Percentiles rank a stretch among this genome's conserved stretches.
Evolutionary conservation across 768 basidiomycete genomes (phyloP).

Genomic region (Serendipita sp.): DNA sequence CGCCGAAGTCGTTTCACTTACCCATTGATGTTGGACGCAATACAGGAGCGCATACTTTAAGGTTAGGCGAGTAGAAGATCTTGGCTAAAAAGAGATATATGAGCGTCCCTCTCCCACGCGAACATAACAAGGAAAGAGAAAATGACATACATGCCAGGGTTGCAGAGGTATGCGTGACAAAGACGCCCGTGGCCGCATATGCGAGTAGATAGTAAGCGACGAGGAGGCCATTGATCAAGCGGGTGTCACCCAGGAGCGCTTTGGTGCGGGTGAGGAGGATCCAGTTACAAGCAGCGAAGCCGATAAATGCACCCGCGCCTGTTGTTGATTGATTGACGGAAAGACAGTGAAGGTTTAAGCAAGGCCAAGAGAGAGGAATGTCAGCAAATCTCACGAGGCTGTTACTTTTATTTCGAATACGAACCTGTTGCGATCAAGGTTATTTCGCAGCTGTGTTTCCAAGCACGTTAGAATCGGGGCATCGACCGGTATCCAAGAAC

Average conservation of each 20-base stretch:
- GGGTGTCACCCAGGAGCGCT: neutral
- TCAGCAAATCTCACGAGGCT: no score
- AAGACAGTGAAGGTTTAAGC: neutral
- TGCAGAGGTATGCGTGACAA: neutral
- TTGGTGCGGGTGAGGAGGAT: constrained; percentile 1
- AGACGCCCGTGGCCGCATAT: neutral
- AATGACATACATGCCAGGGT: neutral
- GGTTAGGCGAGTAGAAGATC: neutral
- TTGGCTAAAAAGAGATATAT: neutral
- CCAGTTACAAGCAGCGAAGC: neutral
- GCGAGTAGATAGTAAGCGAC: neutral
- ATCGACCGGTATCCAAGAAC: no score
- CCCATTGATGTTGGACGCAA: neutral
- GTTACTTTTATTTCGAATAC: no score
- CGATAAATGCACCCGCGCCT: neutral
- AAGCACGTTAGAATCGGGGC: neutral
- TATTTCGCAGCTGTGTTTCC: neutral
- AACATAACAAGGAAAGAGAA: neutral
- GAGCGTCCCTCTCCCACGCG: neutral
- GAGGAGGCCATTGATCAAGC: neutral
- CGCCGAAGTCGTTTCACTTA: neutral
- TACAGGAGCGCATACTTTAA: neutral
- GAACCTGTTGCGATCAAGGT: neutral
- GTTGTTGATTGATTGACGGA: neutral
- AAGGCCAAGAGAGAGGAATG: neutral